phyloP scores from a whole-genome alignment of 2,329 filamentous ascomycete genomes.

The Rosellinia necatrix region DNA sequence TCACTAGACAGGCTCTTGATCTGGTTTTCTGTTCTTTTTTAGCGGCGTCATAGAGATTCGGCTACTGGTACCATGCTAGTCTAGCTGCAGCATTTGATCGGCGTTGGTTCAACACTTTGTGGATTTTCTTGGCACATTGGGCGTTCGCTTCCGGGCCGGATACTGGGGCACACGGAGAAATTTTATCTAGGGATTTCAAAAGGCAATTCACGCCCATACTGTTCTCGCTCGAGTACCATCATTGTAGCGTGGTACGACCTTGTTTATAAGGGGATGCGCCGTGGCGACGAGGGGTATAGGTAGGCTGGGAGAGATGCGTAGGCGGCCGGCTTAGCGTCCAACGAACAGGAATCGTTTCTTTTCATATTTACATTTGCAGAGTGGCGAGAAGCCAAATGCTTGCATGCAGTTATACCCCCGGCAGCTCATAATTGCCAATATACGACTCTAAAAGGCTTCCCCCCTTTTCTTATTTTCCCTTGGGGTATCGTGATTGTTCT shows the following conservation, averaged over 20 bases:
- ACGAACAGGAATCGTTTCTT: neutral
- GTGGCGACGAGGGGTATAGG: neutral
- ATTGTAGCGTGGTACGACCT: neutral
- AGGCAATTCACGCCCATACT: neutral
- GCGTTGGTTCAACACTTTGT: slow-evolving; percentile 28
- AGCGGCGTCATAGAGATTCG: slow-evolving; percentile 23
- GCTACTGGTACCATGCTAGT: slow-evolving; percentile 28
- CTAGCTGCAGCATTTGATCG: slow-evolving; percentile 30
- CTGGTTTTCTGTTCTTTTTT: slow-evolving; percentile 3
- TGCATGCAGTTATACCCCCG: slow-evolving; percentile 13
- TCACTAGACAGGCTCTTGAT: slow-evolving; percentile 33
- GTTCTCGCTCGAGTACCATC: neutral
- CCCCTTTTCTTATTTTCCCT: too few species aligned
- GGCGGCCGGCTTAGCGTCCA: neutral
- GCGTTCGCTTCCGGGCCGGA: slow-evolving; percentile 15
- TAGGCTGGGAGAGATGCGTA: neutral
- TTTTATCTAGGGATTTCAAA: neutral
- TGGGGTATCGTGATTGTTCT: slow-evolving; percentile 3
- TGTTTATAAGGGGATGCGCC: neutral
- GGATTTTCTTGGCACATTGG: slow-evolving; percentile 7
- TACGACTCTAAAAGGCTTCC: neutral
- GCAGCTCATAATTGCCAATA: slow-evolving; percentile 3
- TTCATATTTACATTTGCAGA: slow-evolving; percentile 3
- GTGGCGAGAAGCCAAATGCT: neutral
- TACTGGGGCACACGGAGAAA: neutral